Evolutionary conservation across 1,139 yeast genomes (phyloP), one percentile per base, ranked within the genome.

Genomic region (Suhomyces guaymorum): DNA sequence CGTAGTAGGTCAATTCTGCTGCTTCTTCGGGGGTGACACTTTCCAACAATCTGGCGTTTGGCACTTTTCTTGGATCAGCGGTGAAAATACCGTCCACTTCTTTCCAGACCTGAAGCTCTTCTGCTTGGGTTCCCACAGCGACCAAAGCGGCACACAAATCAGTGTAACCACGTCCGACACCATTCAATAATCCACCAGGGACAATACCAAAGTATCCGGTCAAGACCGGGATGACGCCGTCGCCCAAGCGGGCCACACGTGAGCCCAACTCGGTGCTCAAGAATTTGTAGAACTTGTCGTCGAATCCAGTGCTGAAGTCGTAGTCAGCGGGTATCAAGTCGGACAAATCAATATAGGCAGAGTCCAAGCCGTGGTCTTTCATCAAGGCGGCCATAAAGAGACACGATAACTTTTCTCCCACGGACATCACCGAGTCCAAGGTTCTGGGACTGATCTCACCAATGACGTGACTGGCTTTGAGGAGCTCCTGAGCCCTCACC

Each of bases 21-120:
- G 98, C 98, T 66, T 92, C 98, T 56, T 92, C 98, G 2, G 98
- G 98, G 0, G 98, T 92, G 44, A 92, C 96, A 41, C 89, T 78
- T 40, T 82, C 80, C 46, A 92, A 69, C 32, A 92, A 67, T 50
- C 96, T 74, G 4, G 98, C 98, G 39, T 79, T 80, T 15, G 94
- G 85, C 16, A 92, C 98, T 54, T 92, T 92, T 44, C 98, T 73
- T 20, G 98, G 98, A 58, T 92, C 98, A 2, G 98, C 98, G 0
- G 98, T 90, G 67, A 92, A 92, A 28, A 92, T 92, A 49, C 98
- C 98, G 59, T 92, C 98, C 33, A 92, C 98, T 67, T 92, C 98
- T 55, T 92, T 92, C 98, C 98, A 92, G 32, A 92, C 87, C 65
- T 92, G 98, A 38, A 92, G 70, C 62, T 92, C 98, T 31, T 88